phyloP scores from a whole-genome alignment of 75 land plant genomes.

The Pinus albicaulis region DNA sequence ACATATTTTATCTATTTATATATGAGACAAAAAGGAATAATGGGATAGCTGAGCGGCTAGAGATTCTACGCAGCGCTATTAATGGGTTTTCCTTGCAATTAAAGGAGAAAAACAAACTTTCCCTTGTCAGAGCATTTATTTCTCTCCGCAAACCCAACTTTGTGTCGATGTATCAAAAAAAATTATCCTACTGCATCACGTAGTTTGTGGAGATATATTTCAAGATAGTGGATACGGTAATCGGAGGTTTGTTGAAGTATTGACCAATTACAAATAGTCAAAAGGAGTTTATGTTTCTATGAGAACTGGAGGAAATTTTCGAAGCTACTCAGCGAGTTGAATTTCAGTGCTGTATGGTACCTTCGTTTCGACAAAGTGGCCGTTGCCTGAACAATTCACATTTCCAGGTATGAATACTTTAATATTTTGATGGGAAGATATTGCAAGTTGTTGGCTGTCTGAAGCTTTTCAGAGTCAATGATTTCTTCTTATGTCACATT shows the following conservation, averaged over 20 bases:
- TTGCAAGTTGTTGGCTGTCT: too few species aligned
- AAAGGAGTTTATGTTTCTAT: too few species aligned
- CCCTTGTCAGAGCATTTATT: constrained; percentile 49
- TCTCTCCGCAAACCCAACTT: constrained; percentile 65
- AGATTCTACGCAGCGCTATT: constrained; percentile 45
- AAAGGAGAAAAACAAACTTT: too few species aligned
- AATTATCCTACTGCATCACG: constrained; percentile 53
- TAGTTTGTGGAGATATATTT: constrained; percentile 64
- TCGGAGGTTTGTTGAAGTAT: too few species aligned
- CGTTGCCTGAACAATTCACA: constrained; percentile 63
- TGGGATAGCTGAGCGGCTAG: constrained; percentile 53
- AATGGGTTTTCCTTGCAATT: constrained; percentile 53
- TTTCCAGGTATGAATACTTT: too few species aligned
- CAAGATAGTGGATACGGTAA: constrained; percentile 58
- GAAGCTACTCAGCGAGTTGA: constrained; percentile 64
- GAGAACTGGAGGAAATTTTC: constrained; percentile 59
- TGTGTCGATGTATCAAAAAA: constrained; percentile 57
- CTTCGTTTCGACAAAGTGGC: constrained; percentile 68
- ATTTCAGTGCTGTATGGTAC: constrained; percentile 85
- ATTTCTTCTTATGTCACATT: too few species aligned
- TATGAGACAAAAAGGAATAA: constrained; percentile 42
- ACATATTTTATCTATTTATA: too few species aligned
- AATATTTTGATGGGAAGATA: too few species aligned
- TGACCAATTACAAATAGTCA: constrained; percentile 68
- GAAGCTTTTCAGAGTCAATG: too few species aligned